Evolutionary conservation across 345 rosid genomes (phyloP).

Genomic region (Trapa incisa): DNA sequence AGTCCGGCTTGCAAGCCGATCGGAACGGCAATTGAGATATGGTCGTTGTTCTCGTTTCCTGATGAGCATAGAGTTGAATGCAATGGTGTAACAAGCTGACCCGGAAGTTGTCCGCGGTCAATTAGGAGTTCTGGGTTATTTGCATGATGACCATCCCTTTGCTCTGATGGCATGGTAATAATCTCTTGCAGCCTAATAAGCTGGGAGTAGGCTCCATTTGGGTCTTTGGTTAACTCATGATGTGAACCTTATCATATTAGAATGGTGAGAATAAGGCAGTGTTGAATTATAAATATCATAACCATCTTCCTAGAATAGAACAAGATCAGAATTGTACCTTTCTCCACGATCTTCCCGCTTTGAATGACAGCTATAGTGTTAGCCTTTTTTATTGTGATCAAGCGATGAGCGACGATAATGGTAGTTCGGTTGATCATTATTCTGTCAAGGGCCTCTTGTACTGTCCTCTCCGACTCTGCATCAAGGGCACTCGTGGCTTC

Average conservation of each 20-base stretch:
- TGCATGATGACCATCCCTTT: conserved; percentile 7
- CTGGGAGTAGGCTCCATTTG: conserved; percentile 31
- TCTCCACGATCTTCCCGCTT: conserved; percentile 28
- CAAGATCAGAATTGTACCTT: conserved; percentile 16
- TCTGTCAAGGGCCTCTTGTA: conserved; percentile 35
- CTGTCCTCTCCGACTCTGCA: conserved; percentile 32
- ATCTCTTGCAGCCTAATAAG: conserved; percentile 29
- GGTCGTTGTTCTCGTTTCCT: conserved; percentile 23
- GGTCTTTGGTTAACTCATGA: conserved; percentile 23
- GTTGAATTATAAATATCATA: not conserved
- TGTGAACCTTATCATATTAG: conserved; percentile 19
- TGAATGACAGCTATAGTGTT: conserved; percentile 27
- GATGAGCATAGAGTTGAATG: conserved; percentile 29
- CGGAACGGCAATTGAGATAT: conserved; percentile 16
- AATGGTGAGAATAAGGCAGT: not conserved
- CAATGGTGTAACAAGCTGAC: conserved; percentile 5
- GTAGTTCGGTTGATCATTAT: conserved; percentile 31
- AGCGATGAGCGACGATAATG: conserved; percentile 28
- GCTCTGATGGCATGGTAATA: conserved; percentile 10
- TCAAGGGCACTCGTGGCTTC: conserved; percentile 45
- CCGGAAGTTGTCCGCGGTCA: conserved; percentile 16
- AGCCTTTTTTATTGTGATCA: conserved; percentile 27
- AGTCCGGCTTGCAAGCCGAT: conserved; percentile 13
- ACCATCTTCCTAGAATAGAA: not conserved
- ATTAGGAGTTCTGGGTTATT: conserved; percentile 5